Conservation (phyloP, 768 basidiomycete genomes). For the Boletus pseudopeckii region DNA sequence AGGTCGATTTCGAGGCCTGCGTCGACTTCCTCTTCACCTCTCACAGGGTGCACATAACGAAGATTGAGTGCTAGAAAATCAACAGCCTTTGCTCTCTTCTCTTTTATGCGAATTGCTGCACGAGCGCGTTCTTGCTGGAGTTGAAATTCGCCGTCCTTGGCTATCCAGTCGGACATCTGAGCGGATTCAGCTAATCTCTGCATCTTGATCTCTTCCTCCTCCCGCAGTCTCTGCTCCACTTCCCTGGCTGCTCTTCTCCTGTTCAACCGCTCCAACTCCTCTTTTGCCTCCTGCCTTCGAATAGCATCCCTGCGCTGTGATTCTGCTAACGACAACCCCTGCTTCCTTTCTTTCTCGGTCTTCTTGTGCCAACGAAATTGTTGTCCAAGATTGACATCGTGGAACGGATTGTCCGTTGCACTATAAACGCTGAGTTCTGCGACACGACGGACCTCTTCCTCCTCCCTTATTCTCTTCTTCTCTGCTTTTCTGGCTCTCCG, state of each 20-base stretch:
- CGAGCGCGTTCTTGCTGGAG: slow-evolving; percentile 88
- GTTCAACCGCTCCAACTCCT: slow-evolving; percentile 91
- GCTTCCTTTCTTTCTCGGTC: slow-evolving; percentile 90
- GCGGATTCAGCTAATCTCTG: slow-evolving; percentile 88
- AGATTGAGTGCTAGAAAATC: slow-evolving; percentile 96
- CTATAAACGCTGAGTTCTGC: slow-evolving; percentile 97
- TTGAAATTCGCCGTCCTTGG: slow-evolving; percentile 96
- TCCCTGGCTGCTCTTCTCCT: slow-evolving; percentile 88
- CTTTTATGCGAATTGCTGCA: slow-evolving; percentile 91
- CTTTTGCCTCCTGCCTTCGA: slow-evolving; percentile 86
- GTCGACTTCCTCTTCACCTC: slow-evolving; percentile 77
- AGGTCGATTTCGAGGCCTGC: slow-evolving; percentile 95
- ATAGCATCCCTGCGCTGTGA: slow-evolving; percentile 75
- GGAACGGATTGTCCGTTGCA: slow-evolving; percentile 96
- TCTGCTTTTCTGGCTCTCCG: slow-evolving; percentile 82
- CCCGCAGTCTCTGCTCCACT: slow-evolving; percentile 79
- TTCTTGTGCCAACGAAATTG: slow-evolving; percentile 99
- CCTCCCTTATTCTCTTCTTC: slow-evolving; percentile 77
- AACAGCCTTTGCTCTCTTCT: slow-evolving; percentile 97
- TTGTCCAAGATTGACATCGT: slow-evolving; percentile 93
- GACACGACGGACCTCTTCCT: slow-evolving; percentile 88
- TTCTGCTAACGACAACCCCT: slow-evolving; percentile 77
- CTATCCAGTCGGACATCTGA: slow-evolving; percentile 97
- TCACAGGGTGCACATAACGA: slow-evolving; percentile 78
- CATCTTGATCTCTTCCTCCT: slow-evolving; percentile 91